These are phyloP conservation scores for Yamadazyma kanchanaburiensis DNA, from an alignment of 1,139 yeast species.

Conservation along the genomic window DNA sequence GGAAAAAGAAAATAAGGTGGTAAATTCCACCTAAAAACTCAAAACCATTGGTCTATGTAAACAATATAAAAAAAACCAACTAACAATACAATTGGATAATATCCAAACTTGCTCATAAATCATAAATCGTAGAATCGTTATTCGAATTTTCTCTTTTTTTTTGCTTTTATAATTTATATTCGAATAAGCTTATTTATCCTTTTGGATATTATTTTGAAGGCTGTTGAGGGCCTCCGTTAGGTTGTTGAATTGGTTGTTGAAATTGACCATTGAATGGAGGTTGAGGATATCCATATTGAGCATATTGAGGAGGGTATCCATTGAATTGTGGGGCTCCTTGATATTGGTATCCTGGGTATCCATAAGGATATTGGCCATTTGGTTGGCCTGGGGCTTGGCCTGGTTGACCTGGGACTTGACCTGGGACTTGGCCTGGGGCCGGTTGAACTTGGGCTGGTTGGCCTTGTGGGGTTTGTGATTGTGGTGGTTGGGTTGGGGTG, in stretches of 20 bases:
- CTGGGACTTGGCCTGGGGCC: conserved; percentile 5
- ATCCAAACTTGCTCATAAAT: neutral
- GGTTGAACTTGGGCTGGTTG: conserved; percentile 2
- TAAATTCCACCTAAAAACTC: neutral
- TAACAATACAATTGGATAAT: neutral
- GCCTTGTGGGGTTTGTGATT: neutral
- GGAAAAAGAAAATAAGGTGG: neutral
- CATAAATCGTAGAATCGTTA: conserved; percentile 1
- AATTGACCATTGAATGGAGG: conserved; percentile 3
- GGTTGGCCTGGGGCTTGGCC: conserved; percentile 13
- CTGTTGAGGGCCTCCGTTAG: too few species aligned
- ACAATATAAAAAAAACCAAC: too few species aligned
- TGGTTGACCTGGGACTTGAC: conserved; percentile 6
- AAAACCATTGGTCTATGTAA: too few species aligned
- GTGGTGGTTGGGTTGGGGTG: conserved; percentile 9
- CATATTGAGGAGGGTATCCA: conserved; percentile 6
- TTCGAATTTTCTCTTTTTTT: too few species aligned
- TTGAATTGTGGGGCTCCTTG: conserved; percentile 13
- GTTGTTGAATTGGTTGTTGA: conserved; percentile 5
- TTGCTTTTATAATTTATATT: too few species aligned
- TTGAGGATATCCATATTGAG: conserved; percentile 6
- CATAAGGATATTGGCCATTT: conserved; percentile 15
- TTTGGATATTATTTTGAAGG: neutral
- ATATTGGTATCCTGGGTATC: conserved; percentile 5
- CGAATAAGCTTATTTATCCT: neutral